Percentiles rank a stretch among this genome's conserved stretches.
phyloP scores from a whole-genome alignment of 1,284 basidiomycete genomes.

The Termitomyces sp. region DNA sequence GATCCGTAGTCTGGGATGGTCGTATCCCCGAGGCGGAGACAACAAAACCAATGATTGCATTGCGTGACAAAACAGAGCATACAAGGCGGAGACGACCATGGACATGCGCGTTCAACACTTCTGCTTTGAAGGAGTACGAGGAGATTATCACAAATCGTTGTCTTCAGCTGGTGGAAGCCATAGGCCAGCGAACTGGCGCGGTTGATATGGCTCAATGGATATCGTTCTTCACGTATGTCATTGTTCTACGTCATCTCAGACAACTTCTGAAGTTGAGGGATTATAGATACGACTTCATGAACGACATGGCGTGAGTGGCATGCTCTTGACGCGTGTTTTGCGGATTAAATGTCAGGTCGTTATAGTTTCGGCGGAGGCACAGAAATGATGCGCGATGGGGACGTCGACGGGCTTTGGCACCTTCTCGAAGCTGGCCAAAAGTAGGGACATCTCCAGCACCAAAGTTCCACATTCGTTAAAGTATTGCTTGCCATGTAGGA shows the following conservation, averaged over 20 bases:
- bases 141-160: constrained; percentile 38
- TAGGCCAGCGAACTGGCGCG: constrained; percentile 30
- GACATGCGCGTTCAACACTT: constrained; percentile 49
- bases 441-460: constrained; percentile 16
- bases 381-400: constrained; percentile 36
- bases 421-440: constrained; percentile 32
- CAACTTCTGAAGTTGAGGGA: background rate
- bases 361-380: constrained; percentile 47
- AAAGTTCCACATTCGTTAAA: background rate
- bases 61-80: constrained; percentile 38
- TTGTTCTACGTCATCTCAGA: background rate
- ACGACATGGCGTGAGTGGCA: constrained; percentile 48
- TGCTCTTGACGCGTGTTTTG: background rate
- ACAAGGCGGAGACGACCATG: constrained; percentile 48
- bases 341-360: background rate
- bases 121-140: constrained; percentile 52
- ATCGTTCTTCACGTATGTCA: constrained; percentile 49
- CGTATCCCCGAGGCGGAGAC: constrained; percentile 27
- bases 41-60: constrained; percentile 28
- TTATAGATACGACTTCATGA: constrained; percentile 59
- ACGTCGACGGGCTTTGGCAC: constrained; percentile 32
- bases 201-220: constrained; percentile 45
- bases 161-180: constrained; percentile 37
- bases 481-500: constrained; percentile 18
- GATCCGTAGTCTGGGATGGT: constrained; percentile 29